Base-by-base conservation (phyloP, 805 yeast genomes). In the Saccharomyces jurei region DNA sequence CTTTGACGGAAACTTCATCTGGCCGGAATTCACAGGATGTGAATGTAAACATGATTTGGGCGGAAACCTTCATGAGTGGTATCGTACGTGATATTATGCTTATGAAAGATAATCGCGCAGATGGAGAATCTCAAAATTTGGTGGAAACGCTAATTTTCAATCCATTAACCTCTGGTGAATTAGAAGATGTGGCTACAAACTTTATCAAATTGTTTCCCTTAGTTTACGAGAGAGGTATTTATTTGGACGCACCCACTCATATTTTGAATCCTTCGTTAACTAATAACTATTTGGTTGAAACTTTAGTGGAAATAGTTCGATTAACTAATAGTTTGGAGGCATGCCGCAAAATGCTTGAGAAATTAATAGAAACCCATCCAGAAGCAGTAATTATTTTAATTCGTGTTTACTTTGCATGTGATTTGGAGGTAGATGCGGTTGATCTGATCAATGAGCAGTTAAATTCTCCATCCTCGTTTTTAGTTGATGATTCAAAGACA, bases 81-180 rank as follows among this genome's bases (percentile, higher is more conserved):
- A 77, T 89, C 59, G 81, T 89, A 28, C 78, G 98, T 60, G 72
- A 89, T 8, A 68, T 92, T 17, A 59, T 63, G 50, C 57, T 63
- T 22, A 60, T 66, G 64, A 55, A 59, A 44, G 68, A 65, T 17
- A 61, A 65, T 27, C 49, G 71, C 5, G 87, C 80, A 56, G 88
- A 86, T 48, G 95, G 88, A 50, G 88, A 83, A 71, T 86, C 72
- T 64, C 73, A 76, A 31, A 76, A 80, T 46, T 77, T 92, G 54
- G 94, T 89, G 9, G 96, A 90, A 65, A 84, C 92, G 30, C 79
- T 96, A 60, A 81, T 85, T 55, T 77, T 88, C 55, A 87, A 89
- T 61, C 96, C 96, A 4, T 79, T 92, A 32, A 56, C 59, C 10
- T 55, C 63, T 5, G 68, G 68, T 4, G 61, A 65, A 41, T 47